A percentile compares a stretch with the other conserved stretches of the same genome.
phyloP scores from a whole-genome alignment of 2,329 filamentous ascomycete genomes.

The Arthrobotrys megalospora region DNA sequence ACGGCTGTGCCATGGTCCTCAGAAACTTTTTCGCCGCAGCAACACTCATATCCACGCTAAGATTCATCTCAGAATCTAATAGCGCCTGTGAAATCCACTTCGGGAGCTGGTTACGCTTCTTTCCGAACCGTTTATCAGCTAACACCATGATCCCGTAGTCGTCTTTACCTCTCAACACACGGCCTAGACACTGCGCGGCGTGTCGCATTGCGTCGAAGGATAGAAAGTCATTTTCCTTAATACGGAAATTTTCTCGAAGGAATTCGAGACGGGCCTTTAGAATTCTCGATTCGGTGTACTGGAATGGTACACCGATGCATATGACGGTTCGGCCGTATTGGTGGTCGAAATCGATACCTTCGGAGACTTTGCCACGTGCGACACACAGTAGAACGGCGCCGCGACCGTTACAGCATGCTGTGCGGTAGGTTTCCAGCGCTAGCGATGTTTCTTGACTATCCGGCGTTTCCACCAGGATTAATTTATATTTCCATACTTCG shows the following conservation, averaged over 20 bases:
- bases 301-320: conserved; percentile 97
- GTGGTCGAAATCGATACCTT: conserved; percentile 99
- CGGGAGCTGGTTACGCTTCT: conserved; percentile 89
- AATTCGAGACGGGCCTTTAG: conserved; percentile 96
- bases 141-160: conserved; percentile 99
- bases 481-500: conserved; percentile 98
- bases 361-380: conserved; percentile 94
- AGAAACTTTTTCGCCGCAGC: conserved; percentile 90
- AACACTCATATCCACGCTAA: conserved; percentile 96
- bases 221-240: conserved; percentile 95
- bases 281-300: conserved; percentile 98
- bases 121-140: conserved; percentile 91
- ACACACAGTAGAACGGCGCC: conserved; percentile 95
- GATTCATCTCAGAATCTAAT: conserved; percentile 85
- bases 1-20: conserved; percentile 91
- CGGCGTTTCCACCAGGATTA: conserved; percentile 97
- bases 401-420: conserved; percentile 95
- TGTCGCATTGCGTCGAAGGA: conserved; percentile 99
- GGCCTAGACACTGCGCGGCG: conserved; percentile 93
- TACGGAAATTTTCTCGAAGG: conserved; percentile 95
- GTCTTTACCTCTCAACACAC: conserved; percentile 94
- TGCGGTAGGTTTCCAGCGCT: conserved; percentile 95
- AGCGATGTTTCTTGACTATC: conserved; percentile 97
- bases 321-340: conserved; percentile 96
- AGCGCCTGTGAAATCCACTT: conserved; percentile 97